These are phyloP conservation scores for Cladorrhinum sp. DNA, from an alignment of 2,329 filamentous ascomycete species.

Conservation along the genomic window DNA sequence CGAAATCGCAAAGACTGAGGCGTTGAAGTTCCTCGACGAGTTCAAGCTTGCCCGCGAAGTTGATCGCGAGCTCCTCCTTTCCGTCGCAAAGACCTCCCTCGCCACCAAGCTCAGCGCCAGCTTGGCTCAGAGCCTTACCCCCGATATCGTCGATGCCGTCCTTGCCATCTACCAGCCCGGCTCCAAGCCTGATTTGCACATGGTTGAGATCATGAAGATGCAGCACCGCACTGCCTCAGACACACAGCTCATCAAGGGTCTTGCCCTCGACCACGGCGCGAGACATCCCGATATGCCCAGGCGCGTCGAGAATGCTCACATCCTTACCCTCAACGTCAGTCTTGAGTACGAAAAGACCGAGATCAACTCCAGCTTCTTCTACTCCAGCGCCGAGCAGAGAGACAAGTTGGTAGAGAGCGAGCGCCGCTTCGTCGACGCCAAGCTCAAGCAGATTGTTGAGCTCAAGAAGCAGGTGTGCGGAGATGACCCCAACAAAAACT, in stretches of 20 bases:
- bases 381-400: slow-evolving; percentile 92
- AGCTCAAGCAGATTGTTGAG: slow-evolving; percentile 95
- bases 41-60: slow-evolving; percentile 90
- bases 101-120: slow-evolving; percentile 91
- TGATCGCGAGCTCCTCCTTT: slow-evolving; percentile 89
- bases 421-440: slow-evolving; percentile 90
- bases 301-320: slow-evolving; percentile 89
- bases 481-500: slow-evolving; percentile 87
- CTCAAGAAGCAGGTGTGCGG: slow-evolving; percentile 98
- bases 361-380: slow-evolving; percentile 99
- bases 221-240: slow-evolving; percentile 95
- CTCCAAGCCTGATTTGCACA: slow-evolving; percentile 93
- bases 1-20: slow-evolving; percentile 91
- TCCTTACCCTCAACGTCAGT: slow-evolving; percentile 92
- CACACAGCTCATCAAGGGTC: slow-evolving; percentile 89
- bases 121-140: slow-evolving; percentile 86
- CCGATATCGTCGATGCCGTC: slow-evolving; percentile 93
- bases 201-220: slow-evolving; percentile 99
- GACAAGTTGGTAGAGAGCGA: slow-evolving; percentile 98
- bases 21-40: slow-evolving; percentile 88
- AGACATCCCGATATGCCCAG: slow-evolving; percentile 99
- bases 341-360: slow-evolving; percentile 99
- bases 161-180: slow-evolving; percentile 88
- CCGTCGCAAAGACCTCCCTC: slow-evolving; percentile 88
- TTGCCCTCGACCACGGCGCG: slow-evolving; percentile 92